Evolutionary conservation across 768 basidiomycete genomes (phyloP).

Genomic region (Hortiboletus flavorubellus): DNA sequence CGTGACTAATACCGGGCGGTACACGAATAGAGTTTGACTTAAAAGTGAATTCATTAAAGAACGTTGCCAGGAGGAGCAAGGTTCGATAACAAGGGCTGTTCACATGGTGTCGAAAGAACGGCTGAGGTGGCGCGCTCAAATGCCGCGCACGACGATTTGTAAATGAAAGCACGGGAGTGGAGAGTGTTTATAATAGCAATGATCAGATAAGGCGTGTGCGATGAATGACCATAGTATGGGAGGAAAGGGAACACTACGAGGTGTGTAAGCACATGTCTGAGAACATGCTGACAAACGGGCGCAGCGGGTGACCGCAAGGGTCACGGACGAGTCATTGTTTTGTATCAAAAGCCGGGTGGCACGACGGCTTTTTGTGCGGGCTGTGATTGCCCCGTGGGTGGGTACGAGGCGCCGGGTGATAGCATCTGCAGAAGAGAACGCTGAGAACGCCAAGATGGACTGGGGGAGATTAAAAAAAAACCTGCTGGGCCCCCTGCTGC

Average conservation of each 20-base stretch:
- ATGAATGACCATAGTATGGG: slow-evolving; percentile 8
- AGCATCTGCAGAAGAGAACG: slow-evolving; percentile 60
- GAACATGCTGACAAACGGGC: no score
- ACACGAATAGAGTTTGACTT: slow-evolving; percentile 24
- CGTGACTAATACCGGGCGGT: slow-evolving; percentile 13
- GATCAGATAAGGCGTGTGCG: slow-evolving; percentile 26
- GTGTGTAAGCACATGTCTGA: slow-evolving; percentile 3
- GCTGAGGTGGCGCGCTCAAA: slow-evolving; percentile 23
- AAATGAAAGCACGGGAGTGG: slow-evolving; percentile 21
- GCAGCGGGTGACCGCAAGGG: no score
- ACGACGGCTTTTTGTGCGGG: slow-evolving; percentile 54
- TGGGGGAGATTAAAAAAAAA: slow-evolving; percentile 34
- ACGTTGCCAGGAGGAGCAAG: slow-evolving; percentile 29
- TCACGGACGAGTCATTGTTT: not conserved
- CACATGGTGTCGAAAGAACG: slow-evolving; percentile 19
- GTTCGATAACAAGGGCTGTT: slow-evolving; percentile 1
- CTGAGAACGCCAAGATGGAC: slow-evolving; percentile 5
- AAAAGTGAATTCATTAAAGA: slow-evolving; percentile 20
- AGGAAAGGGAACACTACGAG: slow-evolving; percentile 15
- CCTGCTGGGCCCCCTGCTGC: slow-evolving; percentile 90
- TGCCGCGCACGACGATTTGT: slow-evolving; percentile 15
- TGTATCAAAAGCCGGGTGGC: slow-evolving; percentile 76
- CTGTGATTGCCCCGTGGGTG: slow-evolving; percentile 41
- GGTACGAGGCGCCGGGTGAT: slow-evolving; percentile 38
- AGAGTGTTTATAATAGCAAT: slow-evolving; percentile 28